A percentile compares a stretch with the other conserved stretches of the same genome.
Conservation (phyloP, 2,329 filamentous ascomycete species). For the Fusarium succisae region DNA sequence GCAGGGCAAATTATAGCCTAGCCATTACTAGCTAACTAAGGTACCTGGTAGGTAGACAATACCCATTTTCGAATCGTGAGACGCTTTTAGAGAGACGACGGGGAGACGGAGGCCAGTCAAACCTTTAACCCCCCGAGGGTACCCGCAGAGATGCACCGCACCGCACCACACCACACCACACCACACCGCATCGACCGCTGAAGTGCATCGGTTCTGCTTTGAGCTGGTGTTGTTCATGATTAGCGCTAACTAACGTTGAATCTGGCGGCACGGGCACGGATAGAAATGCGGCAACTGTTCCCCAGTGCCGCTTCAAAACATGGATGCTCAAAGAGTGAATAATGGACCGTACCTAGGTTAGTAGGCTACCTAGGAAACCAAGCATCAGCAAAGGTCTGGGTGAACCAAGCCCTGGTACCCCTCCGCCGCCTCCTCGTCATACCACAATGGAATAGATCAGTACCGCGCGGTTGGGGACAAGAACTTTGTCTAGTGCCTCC, state of each 20-base stretch:
- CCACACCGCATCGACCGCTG: conserved; percentile 30
- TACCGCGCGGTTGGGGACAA: conserved; percentile 25
- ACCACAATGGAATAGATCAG: neutral
- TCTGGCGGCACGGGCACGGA: conserved; percentile 4
- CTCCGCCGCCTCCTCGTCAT: conserved; percentile 28
- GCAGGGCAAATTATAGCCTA: neutral
- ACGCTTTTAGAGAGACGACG: conserved; percentile 12
- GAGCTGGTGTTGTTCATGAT: conserved; percentile 7
- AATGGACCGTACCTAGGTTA: neutral
- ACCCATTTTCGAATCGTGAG: conserved; percentile 1
- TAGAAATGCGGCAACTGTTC: conserved; percentile 19
- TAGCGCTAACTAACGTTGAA: conserved; percentile 23
- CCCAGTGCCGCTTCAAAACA: conserved; percentile 9
- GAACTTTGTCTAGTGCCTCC: conserved; percentile 16
- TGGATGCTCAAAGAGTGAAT: neutral
- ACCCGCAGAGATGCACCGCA: conserved; percentile 26
- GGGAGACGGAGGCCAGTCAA: conserved; percentile 8
- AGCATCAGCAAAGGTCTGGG: neutral
- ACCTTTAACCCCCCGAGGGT: neutral
- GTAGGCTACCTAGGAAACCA: neutral
- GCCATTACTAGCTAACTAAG: neutral
- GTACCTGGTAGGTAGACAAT: neutral
- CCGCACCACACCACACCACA: conserved; percentile 21
- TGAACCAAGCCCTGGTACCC: neutral
- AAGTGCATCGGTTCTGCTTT: conserved; percentile 24